Evolutionary conservation across 2,329 filamentous ascomycete genomes (phyloP), one percentile per base, ranked within the genome.

Genomic region (Fusarium decemcellulare): DNA sequence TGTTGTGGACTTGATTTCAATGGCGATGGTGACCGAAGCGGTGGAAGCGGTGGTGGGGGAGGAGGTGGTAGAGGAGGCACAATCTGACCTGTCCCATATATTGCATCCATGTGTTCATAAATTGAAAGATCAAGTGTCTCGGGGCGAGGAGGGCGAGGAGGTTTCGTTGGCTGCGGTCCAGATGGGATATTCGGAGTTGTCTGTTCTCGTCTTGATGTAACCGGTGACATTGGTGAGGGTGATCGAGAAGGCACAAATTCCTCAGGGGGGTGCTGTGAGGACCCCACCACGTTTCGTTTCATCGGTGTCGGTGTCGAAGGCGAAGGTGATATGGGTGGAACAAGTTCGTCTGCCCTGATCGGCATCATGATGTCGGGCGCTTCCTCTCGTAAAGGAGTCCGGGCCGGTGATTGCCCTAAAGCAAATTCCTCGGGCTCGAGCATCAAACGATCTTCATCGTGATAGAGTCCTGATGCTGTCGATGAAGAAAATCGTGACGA

Each of bases 401-500:
- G 43, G 9, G 36, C 39, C 7, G 48, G 48, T 27, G 63, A 44
- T 15, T 70, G 55, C 5, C 44, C 43, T n/a, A 53, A 51, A n/a
- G 44, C 36, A 40, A 70, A 70, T 32, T 61, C 59, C 30, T 61
- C 59, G n/a, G 55, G 63, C 11, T 59, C 67, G 2, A 50, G 11
- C 16, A 15, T 36, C 14, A 47, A 15, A 14, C 63, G 51, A 15
- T 39, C 52, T 23, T 60, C 44, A 27, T 70, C 67, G n/a, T 51
- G 59, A 32, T 70, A 61, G 8, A 54, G 37, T 27, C 60, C 59
- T 7, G 66, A 69, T n/a, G 52, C 36, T 27, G 67, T 70, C 8
- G 67, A 70, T 18, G 63, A 57, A 10, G 67, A 70, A 68, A 55
- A 64, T 14, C 52, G 55, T 36, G 55, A 48, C 2, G 54, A 16